A percentile compares a stretch with the other conserved stretches of the same genome.
phyloP scores from a whole-genome alignment of 2,329 filamentous ascomycete genomes.

The Exophiala calicioides region DNA sequence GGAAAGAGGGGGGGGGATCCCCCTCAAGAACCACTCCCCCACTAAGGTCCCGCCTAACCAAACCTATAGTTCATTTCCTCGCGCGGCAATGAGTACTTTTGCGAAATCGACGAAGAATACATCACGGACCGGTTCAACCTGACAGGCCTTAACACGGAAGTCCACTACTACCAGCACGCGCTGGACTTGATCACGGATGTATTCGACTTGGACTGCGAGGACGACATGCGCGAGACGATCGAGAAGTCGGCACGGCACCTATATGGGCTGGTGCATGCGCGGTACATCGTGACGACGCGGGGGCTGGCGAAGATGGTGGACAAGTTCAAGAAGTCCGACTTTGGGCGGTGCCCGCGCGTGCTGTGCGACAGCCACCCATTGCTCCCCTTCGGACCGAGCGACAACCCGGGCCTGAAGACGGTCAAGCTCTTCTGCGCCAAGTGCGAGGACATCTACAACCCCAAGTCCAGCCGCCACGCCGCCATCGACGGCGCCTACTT shows the following conservation, averaged over 20 bases:
- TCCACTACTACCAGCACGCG: conserved; percentile 98
- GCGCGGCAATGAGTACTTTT: conserved; percentile 97
- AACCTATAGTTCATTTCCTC: conserved; percentile 88
- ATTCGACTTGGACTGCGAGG: conserved; percentile 97
- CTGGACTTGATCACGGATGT: conserved; percentile 96
- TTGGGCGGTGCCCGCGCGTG: conserved; percentile 96
- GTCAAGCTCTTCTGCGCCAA: conserved; percentile 97
- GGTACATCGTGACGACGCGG: conserved; percentile 94
- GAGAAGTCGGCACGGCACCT: conserved; percentile 95
- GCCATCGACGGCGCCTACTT: conserved; percentile 98
- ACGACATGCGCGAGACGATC: conserved; percentile 96
- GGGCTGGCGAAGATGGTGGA: conserved; percentile 98
- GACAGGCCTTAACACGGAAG: conserved; percentile 93
- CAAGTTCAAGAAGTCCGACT: conserved; percentile 98
- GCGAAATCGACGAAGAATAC: conserved; percentile 99
- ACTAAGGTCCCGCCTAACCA: conserved; percentile 16
- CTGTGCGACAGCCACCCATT: conserved; percentile 92
- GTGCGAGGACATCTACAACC: conserved; percentile 98
- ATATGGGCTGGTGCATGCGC: conserved; percentile 92
- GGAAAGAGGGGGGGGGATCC: no score
- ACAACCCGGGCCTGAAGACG: conserved; percentile 81
- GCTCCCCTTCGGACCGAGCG: conserved; percentile 90
- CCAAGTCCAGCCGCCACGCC: conserved; percentile 93
- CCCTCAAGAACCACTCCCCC: conserved; percentile 8
- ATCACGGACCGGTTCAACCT: conserved; percentile 97